Percentiles rank a stretch among this genome's conserved stretches.
These are phyloP conservation scores for Acacia concinna DNA, from an alignment of 331 rosid species.

Conservation along the genomic window DNA sequence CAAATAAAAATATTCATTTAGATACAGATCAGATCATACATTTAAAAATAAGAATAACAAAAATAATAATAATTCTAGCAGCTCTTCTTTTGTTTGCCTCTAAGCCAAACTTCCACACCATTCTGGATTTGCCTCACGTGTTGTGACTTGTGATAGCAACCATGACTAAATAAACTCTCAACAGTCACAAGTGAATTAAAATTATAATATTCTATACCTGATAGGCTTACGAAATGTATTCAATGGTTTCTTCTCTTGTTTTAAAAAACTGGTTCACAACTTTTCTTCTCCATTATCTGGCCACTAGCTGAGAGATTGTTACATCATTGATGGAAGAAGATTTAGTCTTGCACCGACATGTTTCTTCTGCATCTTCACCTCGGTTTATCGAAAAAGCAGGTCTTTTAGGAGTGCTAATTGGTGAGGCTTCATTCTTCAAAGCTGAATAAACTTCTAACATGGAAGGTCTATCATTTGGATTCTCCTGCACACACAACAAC, in stretches of 20 bases:
- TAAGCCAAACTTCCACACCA: neutral
- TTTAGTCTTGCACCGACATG: constrained; percentile 1
- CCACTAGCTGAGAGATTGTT: constrained; percentile 34
- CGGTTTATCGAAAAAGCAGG: constrained; percentile 33
- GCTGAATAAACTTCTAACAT: constrained; percentile 54
- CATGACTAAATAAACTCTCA: neutral
- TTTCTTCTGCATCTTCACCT: constrained; percentile 21
- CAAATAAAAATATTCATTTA: no score
- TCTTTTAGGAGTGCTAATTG: constrained; percentile 36
- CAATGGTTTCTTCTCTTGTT: neutral
- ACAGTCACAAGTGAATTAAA: neutral
- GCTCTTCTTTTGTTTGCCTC: neutral
- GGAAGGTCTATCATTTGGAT: constrained; percentile 48
- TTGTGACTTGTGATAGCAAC: neutral
- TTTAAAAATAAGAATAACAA: no score
- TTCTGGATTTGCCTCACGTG: neutral
- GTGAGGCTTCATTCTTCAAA: constrained; percentile 39
- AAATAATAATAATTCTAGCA: neutral
- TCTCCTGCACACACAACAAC: constrained; percentile 2
- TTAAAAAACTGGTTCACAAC: neutral
- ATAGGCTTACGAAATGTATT: neutral
- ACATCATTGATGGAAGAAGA: constrained; percentile 39
- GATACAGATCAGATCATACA: no score
- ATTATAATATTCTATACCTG: neutral
- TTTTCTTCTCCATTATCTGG: constrained; percentile 25